These are phyloP conservation scores for Candida succiphila DNA, from an alignment of 805 yeast species.

Conservation along the genomic window DNA sequence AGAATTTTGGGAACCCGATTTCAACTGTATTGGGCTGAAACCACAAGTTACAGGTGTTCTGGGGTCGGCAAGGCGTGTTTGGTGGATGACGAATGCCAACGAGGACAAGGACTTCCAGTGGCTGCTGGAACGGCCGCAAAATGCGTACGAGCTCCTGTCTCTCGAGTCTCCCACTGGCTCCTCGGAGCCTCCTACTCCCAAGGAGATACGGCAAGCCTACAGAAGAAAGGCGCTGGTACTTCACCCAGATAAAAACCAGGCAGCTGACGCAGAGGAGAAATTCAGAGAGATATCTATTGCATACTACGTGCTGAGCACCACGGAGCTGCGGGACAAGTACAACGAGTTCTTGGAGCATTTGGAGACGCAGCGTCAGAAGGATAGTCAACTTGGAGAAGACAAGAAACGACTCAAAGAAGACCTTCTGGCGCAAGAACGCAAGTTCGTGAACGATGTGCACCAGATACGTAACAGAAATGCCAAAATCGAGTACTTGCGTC, in stretches of 20 bases:
- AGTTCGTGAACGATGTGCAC: slow-evolving; percentile 8
- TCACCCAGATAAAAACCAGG: slow-evolving; percentile 26
- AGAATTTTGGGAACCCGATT: no score
- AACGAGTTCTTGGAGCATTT: slow-evolving; percentile 8
- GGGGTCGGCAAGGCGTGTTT: no score
- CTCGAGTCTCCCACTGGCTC: slow-evolving; percentile 2
- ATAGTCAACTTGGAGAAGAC: slow-evolving; percentile 4
- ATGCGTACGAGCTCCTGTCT: slow-evolving; percentile 8
- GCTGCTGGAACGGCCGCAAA: slow-evolving; percentile 4
- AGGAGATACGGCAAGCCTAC: slow-evolving; percentile 18
- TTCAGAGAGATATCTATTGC: slow-evolving; percentile 20
- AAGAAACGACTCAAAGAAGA: slow-evolving; percentile 15
- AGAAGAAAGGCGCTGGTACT: slow-evolving; percentile 19
- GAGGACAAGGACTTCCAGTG: slow-evolving; percentile 7
- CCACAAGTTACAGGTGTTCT: no score
- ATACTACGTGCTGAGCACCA: slow-evolving; percentile 12
- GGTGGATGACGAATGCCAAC: no score
- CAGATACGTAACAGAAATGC: slow-evolving; percentile 2
- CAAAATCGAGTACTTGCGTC: slow-evolving; percentile 10
- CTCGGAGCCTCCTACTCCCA: not conserved
- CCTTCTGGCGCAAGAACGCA: slow-evolving; percentile 21
- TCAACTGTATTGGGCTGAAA: no score
- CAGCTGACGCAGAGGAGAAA: slow-evolving; percentile 14
- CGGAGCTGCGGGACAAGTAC: slow-evolving; percentile 10
- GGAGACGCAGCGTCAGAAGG: slow-evolving; percentile 1